Percentiles rank a stretch among this genome's conserved stretches.
Evolutionary conservation across 768 basidiomycete species (phyloP).

Genomic region (Sporobolomyces phaffii): DNA sequence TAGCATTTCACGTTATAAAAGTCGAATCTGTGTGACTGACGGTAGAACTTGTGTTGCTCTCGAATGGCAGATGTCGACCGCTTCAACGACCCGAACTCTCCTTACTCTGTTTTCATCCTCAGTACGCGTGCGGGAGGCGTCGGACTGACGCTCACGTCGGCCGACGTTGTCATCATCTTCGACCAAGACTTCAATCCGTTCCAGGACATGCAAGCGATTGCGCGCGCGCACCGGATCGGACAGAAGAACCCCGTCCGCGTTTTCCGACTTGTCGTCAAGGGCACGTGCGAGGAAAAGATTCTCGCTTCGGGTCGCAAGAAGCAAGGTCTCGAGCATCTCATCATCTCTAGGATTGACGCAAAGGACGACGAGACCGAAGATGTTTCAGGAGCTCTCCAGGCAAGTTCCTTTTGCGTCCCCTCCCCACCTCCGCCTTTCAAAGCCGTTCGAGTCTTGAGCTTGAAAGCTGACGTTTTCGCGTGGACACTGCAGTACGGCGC

Average conservation of each 20-base stretch:
- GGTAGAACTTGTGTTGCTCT: too few species aligned
- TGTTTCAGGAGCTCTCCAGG: constrained; percentile 69
- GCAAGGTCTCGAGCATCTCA: constrained; percentile 57
- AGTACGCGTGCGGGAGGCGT: constrained; percentile 76
- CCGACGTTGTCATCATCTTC: constrained; percentile 86
- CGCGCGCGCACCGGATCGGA: constrained; percentile 87
- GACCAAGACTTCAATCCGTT: constrained; percentile 99
- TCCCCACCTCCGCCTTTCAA: neutral
- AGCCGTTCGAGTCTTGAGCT: too few species aligned
- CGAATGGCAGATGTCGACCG: constrained; percentile 83
- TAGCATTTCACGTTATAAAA: too few species aligned
- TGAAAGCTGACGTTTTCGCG: neutral
- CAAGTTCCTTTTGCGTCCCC: too few species aligned
- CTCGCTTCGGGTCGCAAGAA: constrained; percentile 39
- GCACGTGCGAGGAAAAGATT: constrained; percentile 57
- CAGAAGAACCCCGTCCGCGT: constrained; percentile 75
- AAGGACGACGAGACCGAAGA: constrained; percentile 72
- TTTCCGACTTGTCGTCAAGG: constrained; percentile 88
- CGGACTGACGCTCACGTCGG: constrained; percentile 75
- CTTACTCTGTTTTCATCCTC: constrained; percentile 79
- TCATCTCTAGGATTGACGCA: constrained; percentile 32
- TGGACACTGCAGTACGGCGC: constrained; percentile 26
- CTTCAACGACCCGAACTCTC: constrained; percentile 81
- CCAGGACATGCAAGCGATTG: constrained; percentile 70
- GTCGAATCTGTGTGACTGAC: too few species aligned